Base-by-base conservation (phyloP, 805 yeast genomes). In the Jamesozyma gamospora region DNA sequence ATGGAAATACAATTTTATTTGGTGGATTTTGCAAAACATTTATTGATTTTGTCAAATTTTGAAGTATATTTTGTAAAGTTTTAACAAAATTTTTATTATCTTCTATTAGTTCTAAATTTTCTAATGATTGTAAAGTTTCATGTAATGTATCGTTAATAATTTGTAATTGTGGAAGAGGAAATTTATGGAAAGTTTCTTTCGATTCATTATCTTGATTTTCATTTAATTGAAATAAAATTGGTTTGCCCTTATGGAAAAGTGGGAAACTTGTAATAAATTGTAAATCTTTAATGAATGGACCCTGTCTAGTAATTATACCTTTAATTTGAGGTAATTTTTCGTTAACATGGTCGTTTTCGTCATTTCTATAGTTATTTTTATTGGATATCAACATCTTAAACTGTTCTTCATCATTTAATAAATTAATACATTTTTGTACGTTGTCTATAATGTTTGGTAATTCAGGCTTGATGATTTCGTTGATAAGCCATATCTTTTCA, bases 271-370 rank as follows among this genome's bases (percentile, higher is more conserved):
- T 53, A 0, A 55, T 45, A 11, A 72, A 54, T 32, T 67, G 68
- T 44, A 79, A 54, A 25, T 71, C 72, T 1, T 71, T 64, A 4
- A 81, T 63, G 44, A 69, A 69, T 11, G 71, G 67, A 6, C 79
- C 78, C 39, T 66, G 69, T 37, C 88, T 56, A 0, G 74, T 71
- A 0, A 80, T 55, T 1, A 75, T 66, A 0, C 90, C 90, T 43
- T 78, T 77, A 13, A 79, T 57, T 3, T 53, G 46, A 4, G 60
- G 53, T 1, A 36, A 28, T 27, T 14, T 16, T 5, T 4, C 4
- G 24, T 21, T 21, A 6, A 21, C 8, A 5, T 21, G 5, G 8
- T 8, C 24, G 10, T 6, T 27, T 4, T 40, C 39, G 4, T 26
- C 21, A 6, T 18, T n/a, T 1, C 24, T 16, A 12, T n/a, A n/a